phyloP scores from a whole-genome alignment of 495 filamentous ascomycete genomes.

The Aspergillus cavernicola region DNA sequence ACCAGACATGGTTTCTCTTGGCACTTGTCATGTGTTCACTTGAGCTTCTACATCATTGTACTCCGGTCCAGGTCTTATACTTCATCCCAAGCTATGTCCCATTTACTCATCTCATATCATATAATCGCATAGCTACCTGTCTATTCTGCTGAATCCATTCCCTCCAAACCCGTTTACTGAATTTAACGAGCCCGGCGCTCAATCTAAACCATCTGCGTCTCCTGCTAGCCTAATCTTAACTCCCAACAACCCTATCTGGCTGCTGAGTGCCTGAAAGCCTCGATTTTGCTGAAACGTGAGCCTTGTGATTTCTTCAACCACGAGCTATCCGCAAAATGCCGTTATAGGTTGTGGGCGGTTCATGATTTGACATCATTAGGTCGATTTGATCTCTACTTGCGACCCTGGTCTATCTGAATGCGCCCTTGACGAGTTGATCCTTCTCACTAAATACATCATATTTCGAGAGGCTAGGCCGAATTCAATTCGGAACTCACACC shows the following conservation, averaged over 20 bases:
- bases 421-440: too few species aligned
- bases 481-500: not conserved
- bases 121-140: not conserved
- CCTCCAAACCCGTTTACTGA: not conserved
- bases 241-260: not conserved
- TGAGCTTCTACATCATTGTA: not conserved
- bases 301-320: constrained; percentile 1
- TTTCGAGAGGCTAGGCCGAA: not conserved
- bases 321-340: not conserved
- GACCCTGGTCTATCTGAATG: too few species aligned
- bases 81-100: not conserved
- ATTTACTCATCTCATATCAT: not conserved
- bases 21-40: constrained; percentile 6
- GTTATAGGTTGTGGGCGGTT: not conserved
- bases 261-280: not conserved
- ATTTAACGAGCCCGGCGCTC: not conserved
- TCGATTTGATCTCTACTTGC: too few species aligned
- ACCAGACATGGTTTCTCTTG: not conserved
- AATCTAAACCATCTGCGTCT: not conserved
- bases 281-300: not conserved
- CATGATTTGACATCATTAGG: constrained; percentile 8
- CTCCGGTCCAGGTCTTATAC: not conserved
- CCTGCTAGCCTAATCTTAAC: not conserved
- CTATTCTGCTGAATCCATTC: not conserved
- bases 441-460: too few species aligned